phyloP scores from a whole-genome alignment of 2,329 filamentous ascomycete species.

The Ceratocystis variospora region DNA sequence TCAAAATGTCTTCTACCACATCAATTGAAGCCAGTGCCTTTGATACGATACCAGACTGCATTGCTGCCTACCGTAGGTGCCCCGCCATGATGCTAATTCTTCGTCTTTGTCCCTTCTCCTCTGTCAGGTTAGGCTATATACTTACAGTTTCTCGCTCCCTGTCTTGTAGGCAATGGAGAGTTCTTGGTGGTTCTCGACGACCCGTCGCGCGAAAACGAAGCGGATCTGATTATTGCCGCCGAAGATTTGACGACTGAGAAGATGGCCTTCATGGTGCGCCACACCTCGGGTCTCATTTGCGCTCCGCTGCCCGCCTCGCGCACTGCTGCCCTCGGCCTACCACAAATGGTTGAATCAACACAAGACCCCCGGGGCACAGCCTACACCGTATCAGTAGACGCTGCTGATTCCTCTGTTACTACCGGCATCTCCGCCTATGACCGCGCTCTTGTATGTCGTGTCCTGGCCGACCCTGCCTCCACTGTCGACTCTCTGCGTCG shows the following conservation, averaged over 20 bases:
- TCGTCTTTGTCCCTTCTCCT: neutral
- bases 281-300: slow-evolving; percentile 85
- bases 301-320: slow-evolving; percentile 61
- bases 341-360: slow-evolving; percentile 66
- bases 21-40: slow-evolving; percentile 41
- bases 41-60: slow-evolving; percentile 50
- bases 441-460: slow-evolving; percentile 65
- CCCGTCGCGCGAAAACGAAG: slow-evolving; percentile 88
- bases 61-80: slow-evolving; percentile 49
- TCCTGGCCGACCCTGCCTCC: slow-evolving; percentile 53
- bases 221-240: slow-evolving; percentile 91
- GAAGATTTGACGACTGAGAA: slow-evolving; percentile 71
- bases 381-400: slow-evolving; percentile 83
- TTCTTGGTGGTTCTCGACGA: slow-evolving; percentile 95
- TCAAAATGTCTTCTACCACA: slow-evolving; percentile 36
- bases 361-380: slow-evolving; percentile 83
- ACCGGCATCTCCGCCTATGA: slow-evolving; percentile 89
- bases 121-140: neutral
- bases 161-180: slow-evolving; percentile 53
- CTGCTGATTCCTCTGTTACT: slow-evolving; percentile 54
- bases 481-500: slow-evolving; percentile 53
- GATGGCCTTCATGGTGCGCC: slow-evolving; percentile 90
- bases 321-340: slow-evolving; percentile 58
- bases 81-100: neutral
- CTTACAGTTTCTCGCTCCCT: slow-evolving; percentile 15